Evolutionary conservation across 2,329 filamentous ascomycete species (phyloP).

Genomic region (Nigrospora sphaerica): DNA sequence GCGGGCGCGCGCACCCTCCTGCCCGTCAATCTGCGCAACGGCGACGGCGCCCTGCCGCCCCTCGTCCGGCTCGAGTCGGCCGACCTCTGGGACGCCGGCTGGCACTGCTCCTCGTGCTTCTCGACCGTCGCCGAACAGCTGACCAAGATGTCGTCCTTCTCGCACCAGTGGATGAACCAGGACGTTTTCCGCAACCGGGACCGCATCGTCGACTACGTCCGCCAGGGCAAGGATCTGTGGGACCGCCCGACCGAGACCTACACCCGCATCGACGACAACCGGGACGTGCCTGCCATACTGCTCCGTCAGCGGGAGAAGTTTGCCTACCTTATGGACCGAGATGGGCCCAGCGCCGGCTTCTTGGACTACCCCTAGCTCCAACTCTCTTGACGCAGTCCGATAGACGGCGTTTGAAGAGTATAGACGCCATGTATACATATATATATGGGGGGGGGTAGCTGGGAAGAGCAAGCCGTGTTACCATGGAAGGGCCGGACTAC

Average conservation of each 20-base stretch:
- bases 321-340: slow-evolving; percentile 36
- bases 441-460: too few relatives aligned
- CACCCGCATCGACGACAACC: slow-evolving; percentile 39
- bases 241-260: slow-evolving; percentile 41
- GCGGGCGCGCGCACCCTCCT: slow-evolving; percentile 39
- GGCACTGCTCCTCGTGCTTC: slow-evolving; percentile 59
- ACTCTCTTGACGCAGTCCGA: not conserved
- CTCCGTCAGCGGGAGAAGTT: slow-evolving; percentile 30
- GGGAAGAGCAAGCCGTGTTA: too few relatives aligned
- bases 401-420: too few relatives aligned
- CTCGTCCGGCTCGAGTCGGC: slow-evolving; percentile 33
- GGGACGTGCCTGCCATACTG: slow-evolving; percentile 45
- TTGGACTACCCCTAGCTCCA: slow-evolving; percentile 29
- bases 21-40: slow-evolving; percentile 45
- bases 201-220: slow-evolving; percentile 42
- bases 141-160: slow-evolving; percentile 50
- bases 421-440: too few relatives aligned
- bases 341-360: slow-evolving; percentile 40
- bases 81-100: slow-evolving; percentile 41
- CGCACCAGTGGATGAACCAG: slow-evolving; percentile 45
- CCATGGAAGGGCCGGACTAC: too few relatives aligned
- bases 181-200: slow-evolving; percentile 37
- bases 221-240: slow-evolving; percentile 48
- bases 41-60: slow-evolving; percentile 31
- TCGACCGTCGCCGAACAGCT: slow-evolving; percentile 46